Evolutionary conservation across 306 rosid genomes (phyloP).

Genomic region (Canavalia gladiata): DNA sequence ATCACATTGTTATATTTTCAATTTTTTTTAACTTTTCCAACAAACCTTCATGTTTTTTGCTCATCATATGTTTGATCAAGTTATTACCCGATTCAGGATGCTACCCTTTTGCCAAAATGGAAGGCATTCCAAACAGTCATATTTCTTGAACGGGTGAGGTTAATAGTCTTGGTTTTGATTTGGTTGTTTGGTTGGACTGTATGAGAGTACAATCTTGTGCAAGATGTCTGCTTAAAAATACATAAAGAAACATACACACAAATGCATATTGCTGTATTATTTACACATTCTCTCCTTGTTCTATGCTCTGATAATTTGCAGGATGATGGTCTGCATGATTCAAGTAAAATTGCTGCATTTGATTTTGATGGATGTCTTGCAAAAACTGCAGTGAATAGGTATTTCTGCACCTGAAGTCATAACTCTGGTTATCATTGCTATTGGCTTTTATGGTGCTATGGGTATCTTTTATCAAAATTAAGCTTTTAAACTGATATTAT

Average conservation of each 20-base stretch:
- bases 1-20: slow-evolving; percentile 19
- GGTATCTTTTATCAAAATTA: slow-evolving; percentile 21
- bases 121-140: slow-evolving; percentile 87
- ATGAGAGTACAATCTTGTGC: slow-evolving; percentile 11
- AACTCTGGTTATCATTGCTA: background rate
- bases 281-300: slow-evolving; percentile 27
- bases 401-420: slow-evolving; percentile 32
- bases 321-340: slow-evolving; percentile 80
- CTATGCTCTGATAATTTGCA: slow-evolving; percentile 49
- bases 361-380: slow-evolving; percentile 99
- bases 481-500: slow-evolving; percentile 25
- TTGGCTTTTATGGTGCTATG: slow-evolving; percentile 25
- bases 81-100: slow-evolving; percentile 71
- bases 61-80: slow-evolving; percentile 14
- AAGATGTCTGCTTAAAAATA: slow-evolving; percentile 29
- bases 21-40: slow-evolving; percentile 16
- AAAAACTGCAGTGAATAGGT: slow-evolving; percentile 66
- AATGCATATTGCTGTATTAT: slow-evolving; percentile 11
- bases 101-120: slow-evolving; percentile 83
- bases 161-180: background rate
- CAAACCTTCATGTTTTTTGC: background rate
- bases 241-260: background rate
- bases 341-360: slow-evolving; percentile 96
- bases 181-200: slow-evolving; percentile 40
- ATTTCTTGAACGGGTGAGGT: slow-evolving; percentile 86